Conservation (phyloP, 495 filamentous ascomycete genomes). For the Talaromyces nanjingensis region DNA sequence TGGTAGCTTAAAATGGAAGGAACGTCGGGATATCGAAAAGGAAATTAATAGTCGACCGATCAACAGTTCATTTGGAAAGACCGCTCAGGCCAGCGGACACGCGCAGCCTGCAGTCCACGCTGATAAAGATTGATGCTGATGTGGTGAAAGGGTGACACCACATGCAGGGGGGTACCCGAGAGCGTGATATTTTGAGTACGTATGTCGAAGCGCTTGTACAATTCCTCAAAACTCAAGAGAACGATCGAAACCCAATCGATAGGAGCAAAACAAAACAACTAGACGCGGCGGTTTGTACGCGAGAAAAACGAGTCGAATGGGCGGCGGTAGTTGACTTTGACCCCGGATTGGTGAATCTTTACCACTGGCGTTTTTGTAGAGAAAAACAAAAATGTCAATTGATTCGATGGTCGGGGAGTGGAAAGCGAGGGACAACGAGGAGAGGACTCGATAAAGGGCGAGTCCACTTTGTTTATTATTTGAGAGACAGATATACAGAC, state of each 20-base stretch:
- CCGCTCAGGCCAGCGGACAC: conserved; percentile 5
- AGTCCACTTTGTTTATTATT: not conserved
- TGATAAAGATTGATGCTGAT: conserved; percentile 12
- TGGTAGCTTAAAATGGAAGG: not conserved
- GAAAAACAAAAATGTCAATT: not conserved
- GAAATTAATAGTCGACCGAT: conserved; percentile 8
- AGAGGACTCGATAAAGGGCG: not conserved
- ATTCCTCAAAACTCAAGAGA: not conserved
- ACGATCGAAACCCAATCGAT: conserved; percentile 10
- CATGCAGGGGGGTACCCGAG: conserved; percentile 12
- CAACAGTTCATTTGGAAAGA: conserved; percentile 7
- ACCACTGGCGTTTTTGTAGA: not conserved
- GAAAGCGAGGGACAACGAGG: not conserved
- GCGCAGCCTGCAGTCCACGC: conserved; percentile 6
- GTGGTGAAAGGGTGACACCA: conserved; percentile 13
- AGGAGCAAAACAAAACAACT: conserved; percentile 9
- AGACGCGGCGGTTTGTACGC: conserved; percentile 1
- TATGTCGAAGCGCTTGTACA: not conserved
- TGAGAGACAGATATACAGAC: conserved; percentile 11
- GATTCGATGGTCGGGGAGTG: not conserved
- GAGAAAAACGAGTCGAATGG: conserved; percentile 15
- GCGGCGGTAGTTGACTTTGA: conserved; percentile 5
- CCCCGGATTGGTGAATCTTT: not conserved
- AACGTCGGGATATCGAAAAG: conserved; percentile 8
- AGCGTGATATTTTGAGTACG: not conserved